Evolutionary conservation across 2,329 filamentous ascomycete genomes (phyloP), one percentile per base, ranked within the genome.

Genomic region (Ramichloridium luteum): DNA sequence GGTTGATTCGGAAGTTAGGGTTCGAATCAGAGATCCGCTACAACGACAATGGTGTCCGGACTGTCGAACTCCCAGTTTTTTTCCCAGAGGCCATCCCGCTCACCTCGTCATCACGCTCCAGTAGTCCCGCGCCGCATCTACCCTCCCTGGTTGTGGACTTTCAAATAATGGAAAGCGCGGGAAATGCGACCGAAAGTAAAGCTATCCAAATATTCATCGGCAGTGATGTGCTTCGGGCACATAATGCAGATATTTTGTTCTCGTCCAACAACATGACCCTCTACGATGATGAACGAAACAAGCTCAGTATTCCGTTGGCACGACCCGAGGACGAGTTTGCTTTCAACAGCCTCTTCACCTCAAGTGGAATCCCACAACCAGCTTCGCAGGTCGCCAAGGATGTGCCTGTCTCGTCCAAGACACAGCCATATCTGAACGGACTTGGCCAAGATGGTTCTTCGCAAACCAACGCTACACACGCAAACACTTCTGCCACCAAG

Each of bases 211-310:
- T 94, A 31, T 85, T 93, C 51, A 66, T 98, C 36, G 88, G 90
- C 23, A 93, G 84, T 50, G 88, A 96, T 56, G 72, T 83, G 10
- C 65, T 98, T 35, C 74, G 86, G 40, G 69, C 79, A 6, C 83
- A 93, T 51, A 93, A 81, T 43, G 88, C 84, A 14, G 90, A 96
- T 53, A 70, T 98, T 8, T 61, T 96, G 13, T 83, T 98, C 47
- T 96, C 90, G 0, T 82, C 86, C 43, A 93, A 93, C 50, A 79
- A 80, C 41, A 74, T 98, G 64, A 80, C 80, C 0, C 65, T 96
- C 16, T 86, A 85, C 45, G 83, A 92, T 45, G 80, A 84, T 50
- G 83, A 93, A 36, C 72, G 80, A 27, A 84, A 81, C 53, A 90
- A 88, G 49, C 65, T 96, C 9, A 85, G 82, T 11, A 78, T 98